Evolutionary conservation across 176 grass and related monocot genomes (phyloP), one percentile per base, ranked within the genome.

Genomic region (Phoenix roebelenii): DNA sequence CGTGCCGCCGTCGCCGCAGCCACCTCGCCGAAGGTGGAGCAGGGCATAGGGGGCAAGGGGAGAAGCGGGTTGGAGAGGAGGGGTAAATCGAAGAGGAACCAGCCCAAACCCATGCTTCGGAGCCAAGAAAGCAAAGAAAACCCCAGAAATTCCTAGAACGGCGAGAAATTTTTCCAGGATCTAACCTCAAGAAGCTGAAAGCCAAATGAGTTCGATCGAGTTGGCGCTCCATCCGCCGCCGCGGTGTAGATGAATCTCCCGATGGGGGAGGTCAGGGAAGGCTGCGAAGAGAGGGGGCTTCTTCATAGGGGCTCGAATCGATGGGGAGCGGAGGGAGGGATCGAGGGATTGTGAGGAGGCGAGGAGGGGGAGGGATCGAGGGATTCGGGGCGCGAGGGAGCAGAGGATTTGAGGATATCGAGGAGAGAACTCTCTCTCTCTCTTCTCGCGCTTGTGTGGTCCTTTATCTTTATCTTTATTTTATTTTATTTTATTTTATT

Each of bases 61-160:
- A 76, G 44, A 19, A 64, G 5, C 26, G 79, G 60, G 22, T 66
- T 57, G 25, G 77, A 68, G 67, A 16, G 55, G 61, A 77, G 20
- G 20, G 20, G 20, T 20, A 52, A 22, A 26, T n/a, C 49, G 25
- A 44, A 12, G 35, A 44, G 35, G 10, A 44, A 44, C 35, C 35
- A 12, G 9, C 35, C 35, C 35, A 18, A 23, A 64, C 23, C 23
- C 48, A 60, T 16, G 16, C 15, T 22, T 58, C 23, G 0, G 51
- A 26, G 3, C 29, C 56, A 52, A 51, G 15, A 60, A 60, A 60
- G 7, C 9, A 3, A 1, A n/a, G 35, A 16, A 58, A 60, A 18
- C 39, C 23, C 15, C 3, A 29, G 15, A 60, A 50, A 60, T 51
- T 52, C 57, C 23, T 51, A 59, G 2, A 50, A 44, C 35, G 35